These are phyloP conservation scores for Colletotrichum lupini DNA, from an alignment of 2,329 filamentous ascomycete genomes.

Conservation along the genomic window DNA sequence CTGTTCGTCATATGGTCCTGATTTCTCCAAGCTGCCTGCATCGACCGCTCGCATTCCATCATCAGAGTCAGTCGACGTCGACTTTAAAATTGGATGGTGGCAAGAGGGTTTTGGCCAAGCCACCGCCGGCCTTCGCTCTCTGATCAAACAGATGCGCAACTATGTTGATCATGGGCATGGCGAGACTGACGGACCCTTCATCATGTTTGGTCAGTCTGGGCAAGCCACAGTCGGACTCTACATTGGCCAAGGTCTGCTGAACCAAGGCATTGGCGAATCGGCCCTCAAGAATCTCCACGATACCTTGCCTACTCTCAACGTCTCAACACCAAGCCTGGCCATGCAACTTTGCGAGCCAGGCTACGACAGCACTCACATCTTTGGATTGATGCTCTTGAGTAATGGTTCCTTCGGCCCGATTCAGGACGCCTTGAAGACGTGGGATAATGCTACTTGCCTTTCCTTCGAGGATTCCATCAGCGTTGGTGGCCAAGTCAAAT, in stretches of 20 bases:
- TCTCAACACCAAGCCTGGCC: constrained; percentile 43
- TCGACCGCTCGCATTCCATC: constrained; percentile 15
- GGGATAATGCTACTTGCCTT: constrained; percentile 43
- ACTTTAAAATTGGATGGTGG: constrained; percentile 45
- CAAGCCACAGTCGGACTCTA: constrained; percentile 47
- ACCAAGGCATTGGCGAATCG: constrained; percentile 40
- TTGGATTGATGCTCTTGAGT: constrained; percentile 47
- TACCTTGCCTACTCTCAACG: constrained; percentile 38
- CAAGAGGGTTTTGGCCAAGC: constrained; percentile 37
- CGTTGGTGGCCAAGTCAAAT: constrained; percentile 37
- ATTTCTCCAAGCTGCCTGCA: constrained; percentile 29
- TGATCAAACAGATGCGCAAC: constrained; percentile 43
- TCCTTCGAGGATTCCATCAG: constrained; percentile 37
- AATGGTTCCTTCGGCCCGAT: constrained; percentile 45
- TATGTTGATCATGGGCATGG: constrained; percentile 42
- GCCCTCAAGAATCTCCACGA: constrained; percentile 44
- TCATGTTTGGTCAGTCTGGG: constrained; percentile 45
- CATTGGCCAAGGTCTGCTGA: constrained; percentile 46
- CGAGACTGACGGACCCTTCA: constrained; percentile 36
- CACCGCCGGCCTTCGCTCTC: constrained; percentile 37
- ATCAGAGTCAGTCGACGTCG: constrained; percentile 35
- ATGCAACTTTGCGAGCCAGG: constrained; percentile 49
- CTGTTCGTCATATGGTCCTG: constrained; percentile 39
- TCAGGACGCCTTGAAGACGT: constrained; percentile 44
- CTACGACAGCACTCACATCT: constrained; percentile 45